Conservation (phyloP, 2,329 filamentous ascomycete genomes). For the Juglanconis sp. region DNA sequence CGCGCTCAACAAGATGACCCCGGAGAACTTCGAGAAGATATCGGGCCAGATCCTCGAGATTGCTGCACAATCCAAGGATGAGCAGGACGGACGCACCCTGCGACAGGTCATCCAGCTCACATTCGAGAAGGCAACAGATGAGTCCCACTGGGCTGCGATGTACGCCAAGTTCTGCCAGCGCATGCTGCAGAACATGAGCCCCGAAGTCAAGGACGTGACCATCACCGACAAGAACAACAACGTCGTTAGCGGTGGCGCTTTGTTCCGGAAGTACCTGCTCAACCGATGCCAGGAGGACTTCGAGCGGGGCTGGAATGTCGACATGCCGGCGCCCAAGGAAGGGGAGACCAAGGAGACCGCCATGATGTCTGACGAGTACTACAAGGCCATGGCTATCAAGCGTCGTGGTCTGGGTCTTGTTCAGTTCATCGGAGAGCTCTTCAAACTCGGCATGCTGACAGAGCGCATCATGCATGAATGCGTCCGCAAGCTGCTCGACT, state of each 20-base stretch:
- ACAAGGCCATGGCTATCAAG: constrained; percentile 88
- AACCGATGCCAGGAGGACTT: constrained; percentile 99
- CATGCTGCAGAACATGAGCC: constrained; percentile 93
- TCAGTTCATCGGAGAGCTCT: constrained; percentile 98
- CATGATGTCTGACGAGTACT: constrained; percentile 95
- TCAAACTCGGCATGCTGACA: constrained; percentile 98
- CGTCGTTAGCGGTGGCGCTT: constrained; percentile 83
- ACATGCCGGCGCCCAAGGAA: constrained; percentile 73
- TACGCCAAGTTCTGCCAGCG: constrained; percentile 98
- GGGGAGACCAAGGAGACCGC: constrained; percentile 67
- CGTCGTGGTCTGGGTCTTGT: constrained; percentile 95
- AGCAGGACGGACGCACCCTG: constrained; percentile 87
- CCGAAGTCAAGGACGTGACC: constrained; percentile 91
- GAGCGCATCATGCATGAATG: constrained; percentile 99
- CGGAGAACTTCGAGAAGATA: constrained; percentile 97
- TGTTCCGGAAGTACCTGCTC: constrained; percentile 98
- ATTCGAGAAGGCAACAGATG: constrained; percentile 98
- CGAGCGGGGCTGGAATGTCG: constrained; percentile 93
- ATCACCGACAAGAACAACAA: constrained; percentile 88
- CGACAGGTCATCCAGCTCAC: constrained; percentile 98
- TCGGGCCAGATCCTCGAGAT: constrained; percentile 90
- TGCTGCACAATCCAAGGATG: constrained; percentile 91
- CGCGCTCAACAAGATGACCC: constrained; percentile 99
- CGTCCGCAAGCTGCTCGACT: constrained; percentile 95
- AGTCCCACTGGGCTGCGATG: constrained; percentile 98